Conservation (phyloP, 148 eudicot genomes). For the Tetragonia tetragonoides region DNA sequence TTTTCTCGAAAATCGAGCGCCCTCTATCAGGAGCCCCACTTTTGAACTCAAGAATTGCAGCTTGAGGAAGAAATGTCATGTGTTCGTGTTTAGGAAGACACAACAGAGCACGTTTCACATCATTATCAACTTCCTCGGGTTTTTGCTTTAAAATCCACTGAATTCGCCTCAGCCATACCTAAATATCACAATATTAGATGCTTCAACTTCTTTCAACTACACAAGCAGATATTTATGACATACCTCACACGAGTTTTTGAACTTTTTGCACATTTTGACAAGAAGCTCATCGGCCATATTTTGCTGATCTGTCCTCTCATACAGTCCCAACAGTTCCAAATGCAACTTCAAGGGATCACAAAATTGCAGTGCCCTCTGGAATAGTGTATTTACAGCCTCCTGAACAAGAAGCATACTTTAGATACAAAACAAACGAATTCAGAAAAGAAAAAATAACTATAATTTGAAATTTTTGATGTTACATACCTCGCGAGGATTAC, state of each 20-base stretch:
- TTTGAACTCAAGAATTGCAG: conserved; percentile 71
- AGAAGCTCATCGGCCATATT: conserved; percentile 76
- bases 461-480: background rate
- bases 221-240: background rate
- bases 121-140: conserved; percentile 55
- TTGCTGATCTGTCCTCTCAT: conserved; percentile 81
- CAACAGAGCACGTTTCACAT: conserved; percentile 63
- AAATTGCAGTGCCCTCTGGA: conserved; percentile 82
- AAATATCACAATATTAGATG: conserved; percentile 14
- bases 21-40: conserved; percentile 73
- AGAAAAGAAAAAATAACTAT: background rate
- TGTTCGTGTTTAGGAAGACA: conserved; percentile 75
- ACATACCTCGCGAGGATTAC: conserved; percentile 74
- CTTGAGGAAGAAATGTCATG: conserved; percentile 68
- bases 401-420: conserved; percentile 23
- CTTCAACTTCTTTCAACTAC: background rate
- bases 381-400: conserved; percentile 74
- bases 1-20: conserved; percentile 66
- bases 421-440: conserved; percentile 11
- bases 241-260: conserved; percentile 85
- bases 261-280: conserved; percentile 77
- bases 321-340: conserved; percentile 70
- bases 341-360: conserved; percentile 88
- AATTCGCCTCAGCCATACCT: conserved; percentile 88
- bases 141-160: conserved; percentile 61